Evolutionary conservation across 768 basidiomycete genomes (phyloP).

Genomic region (Podaxis sp.): DNA sequence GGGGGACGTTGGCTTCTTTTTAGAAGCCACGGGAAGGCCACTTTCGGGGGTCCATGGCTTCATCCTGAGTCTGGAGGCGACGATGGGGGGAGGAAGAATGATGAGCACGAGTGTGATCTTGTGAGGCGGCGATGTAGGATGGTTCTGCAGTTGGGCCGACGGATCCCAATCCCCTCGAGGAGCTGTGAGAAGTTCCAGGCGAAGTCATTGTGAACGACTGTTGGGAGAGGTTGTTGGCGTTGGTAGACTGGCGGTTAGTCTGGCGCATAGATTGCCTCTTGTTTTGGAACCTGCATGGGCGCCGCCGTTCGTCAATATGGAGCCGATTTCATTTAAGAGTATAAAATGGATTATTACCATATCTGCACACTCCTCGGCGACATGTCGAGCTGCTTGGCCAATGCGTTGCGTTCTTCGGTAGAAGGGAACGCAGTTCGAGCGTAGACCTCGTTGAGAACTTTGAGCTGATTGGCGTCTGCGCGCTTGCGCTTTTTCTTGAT

Average conservation of each 20-base stretch:
- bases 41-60: conserved; percentile 44
- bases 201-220: conserved; percentile 44
- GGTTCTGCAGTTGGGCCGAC: conserved; percentile 10
- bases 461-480: conserved; percentile 76
- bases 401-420: conserved; percentile 77
- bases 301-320: conserved; percentile 21
- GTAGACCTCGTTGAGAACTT: conserved; percentile 79
- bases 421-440: conserved; percentile 83
- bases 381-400: conserved; percentile 81
- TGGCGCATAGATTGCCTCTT: conserved; percentile 83
- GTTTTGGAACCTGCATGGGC: conserved; percentile 73
- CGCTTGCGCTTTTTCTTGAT: conserved; percentile 90
- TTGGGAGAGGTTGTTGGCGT: conserved; percentile 42
- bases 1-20: conserved; percentile 29
- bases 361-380: conserved; percentile 84
- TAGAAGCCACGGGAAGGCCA: conserved; percentile 46
- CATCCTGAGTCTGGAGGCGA: conserved; percentile 40
- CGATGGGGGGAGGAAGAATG: conserved; percentile 40
- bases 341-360: conserved; percentile 48
- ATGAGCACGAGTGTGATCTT: conserved; percentile 26
- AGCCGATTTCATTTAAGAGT: conserved; percentile 16
- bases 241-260: conserved; percentile 63
- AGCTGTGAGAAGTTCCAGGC: conserved; percentile 25
- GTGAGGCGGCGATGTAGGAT: conserved; percentile 12
- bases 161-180: conserved; percentile 3